Conservation (phyloP, 441 rosid species). For the Euphorbia neoarborescens region DNA sequence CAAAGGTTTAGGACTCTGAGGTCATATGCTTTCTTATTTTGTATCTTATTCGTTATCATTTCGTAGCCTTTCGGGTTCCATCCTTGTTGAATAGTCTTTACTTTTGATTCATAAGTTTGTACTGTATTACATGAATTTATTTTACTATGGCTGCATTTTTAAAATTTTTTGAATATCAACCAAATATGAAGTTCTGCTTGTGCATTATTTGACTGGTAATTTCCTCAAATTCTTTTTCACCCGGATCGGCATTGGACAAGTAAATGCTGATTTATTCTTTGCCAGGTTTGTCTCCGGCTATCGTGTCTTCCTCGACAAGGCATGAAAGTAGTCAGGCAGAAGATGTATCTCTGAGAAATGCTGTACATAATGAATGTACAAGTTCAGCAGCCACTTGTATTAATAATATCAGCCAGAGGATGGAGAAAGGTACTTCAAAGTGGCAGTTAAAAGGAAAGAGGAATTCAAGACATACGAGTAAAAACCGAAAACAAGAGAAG, state of each 20-base stretch:
- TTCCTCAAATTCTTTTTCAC: background rate
- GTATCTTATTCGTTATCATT: background rate
- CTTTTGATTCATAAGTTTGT: background rate
- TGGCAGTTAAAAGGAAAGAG: constrained; percentile 97
- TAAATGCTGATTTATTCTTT: constrained; percentile 17
- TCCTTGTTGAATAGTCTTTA: background rate
- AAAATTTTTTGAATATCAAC: background rate
- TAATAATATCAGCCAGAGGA: constrained; percentile 40
- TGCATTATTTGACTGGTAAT: background rate
- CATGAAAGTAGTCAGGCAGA: constrained; percentile 43
- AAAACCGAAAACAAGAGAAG: constrained; percentile 43
- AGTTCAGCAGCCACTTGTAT: constrained; percentile 27
- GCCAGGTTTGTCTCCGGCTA: constrained; percentile 43
- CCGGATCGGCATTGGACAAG: background rate
- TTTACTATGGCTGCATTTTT: background rate
- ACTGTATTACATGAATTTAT: background rate
- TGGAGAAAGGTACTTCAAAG: constrained; percentile 65
- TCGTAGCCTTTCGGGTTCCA: background rate
- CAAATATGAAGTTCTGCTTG: background rate
- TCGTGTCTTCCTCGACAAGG: constrained; percentile 34
- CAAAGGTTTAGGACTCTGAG: background rate
- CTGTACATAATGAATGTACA: constrained; percentile 37
- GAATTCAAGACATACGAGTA: constrained; percentile 64
- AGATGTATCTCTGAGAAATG: constrained; percentile 34
- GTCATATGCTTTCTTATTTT: background rate